Evolutionary conservation across 148 eudicot genomes (phyloP).

Genomic region (Rhododendron ferrugineum): DNA sequence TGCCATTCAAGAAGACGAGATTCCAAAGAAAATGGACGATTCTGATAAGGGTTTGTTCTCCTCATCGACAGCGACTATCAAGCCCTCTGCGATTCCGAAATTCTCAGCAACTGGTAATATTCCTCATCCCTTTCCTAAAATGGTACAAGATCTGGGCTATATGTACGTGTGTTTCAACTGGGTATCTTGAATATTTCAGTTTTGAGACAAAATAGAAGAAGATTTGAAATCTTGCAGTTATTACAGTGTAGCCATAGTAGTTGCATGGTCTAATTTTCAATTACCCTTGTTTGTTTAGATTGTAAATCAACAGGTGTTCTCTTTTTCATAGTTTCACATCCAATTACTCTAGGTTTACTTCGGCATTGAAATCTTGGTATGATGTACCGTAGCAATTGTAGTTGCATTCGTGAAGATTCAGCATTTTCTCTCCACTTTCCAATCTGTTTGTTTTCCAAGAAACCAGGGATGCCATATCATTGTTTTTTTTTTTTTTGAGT

Average conservation of each 20-base stretch:
- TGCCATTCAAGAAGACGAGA: not conserved
- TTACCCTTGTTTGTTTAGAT: not conserved
- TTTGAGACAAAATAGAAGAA: not conserved
- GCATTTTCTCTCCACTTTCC: not conserved
- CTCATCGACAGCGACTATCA: not conserved
- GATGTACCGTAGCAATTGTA: not conserved
- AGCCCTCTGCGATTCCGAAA: not conserved
- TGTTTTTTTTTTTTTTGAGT: not conserved
- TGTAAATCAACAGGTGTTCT: not conserved
- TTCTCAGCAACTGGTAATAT: not conserved
- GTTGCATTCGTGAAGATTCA: not conserved
- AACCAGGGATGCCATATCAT: not conserved
- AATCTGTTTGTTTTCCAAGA: not conserved
- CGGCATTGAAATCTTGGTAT: not conserved
- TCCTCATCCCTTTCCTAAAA: not conserved
- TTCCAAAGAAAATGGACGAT: not conserved
- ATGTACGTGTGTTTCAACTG: not conserved
- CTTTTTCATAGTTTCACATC: not conserved
- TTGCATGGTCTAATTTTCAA: not conserved
- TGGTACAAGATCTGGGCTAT: not conserved
- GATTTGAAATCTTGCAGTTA: not conserved
- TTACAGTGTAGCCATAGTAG: not conserved
- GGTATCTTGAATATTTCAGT: not conserved
- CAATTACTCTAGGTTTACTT: not conserved
- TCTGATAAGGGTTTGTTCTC: slow-evolving; percentile 12